Evolutionary conservation across 768 basidiomycete genomes (phyloP).

Genomic region (Pulveroboletus sp.): DNA sequence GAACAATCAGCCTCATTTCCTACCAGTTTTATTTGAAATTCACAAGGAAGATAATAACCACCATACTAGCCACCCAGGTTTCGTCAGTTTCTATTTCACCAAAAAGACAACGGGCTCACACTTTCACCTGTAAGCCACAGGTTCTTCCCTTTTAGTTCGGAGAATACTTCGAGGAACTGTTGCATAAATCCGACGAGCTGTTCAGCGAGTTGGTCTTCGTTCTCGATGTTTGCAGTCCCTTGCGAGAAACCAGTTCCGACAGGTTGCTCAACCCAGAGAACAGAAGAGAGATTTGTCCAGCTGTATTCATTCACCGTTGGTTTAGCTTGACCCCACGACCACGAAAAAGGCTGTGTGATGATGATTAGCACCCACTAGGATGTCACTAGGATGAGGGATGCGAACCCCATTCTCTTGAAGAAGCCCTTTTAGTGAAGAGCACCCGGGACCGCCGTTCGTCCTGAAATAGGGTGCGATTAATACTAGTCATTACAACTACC

Average conservation of each 20-base stretch:
- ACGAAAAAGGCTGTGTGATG: constrained; percentile 55
- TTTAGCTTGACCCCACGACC: constrained; percentile 61
- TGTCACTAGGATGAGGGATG: constrained; percentile 13
- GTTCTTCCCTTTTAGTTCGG: too few species aligned
- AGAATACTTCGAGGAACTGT: too few species aligned
- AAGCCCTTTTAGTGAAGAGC: constrained; percentile 69
- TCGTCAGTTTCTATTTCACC: neutral
- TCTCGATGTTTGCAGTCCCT: constrained; percentile 60
- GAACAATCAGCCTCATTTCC: neutral
- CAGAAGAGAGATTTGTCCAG: constrained; percentile 68
- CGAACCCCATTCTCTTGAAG: constrained; percentile 74
- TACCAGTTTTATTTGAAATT: constrained; percentile 14
- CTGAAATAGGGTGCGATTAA: constrained; percentile 30
- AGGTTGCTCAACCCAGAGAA: constrained; percentile 77
- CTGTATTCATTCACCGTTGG: constrained; percentile 65
- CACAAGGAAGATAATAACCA: constrained; percentile 64
- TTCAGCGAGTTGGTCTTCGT: constrained; percentile 58
- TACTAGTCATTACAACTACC: too few species aligned
- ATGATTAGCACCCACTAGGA: constrained; percentile 14
- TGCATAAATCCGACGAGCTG: too few species aligned
- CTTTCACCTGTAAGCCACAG: too few species aligned
- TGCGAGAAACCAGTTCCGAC: constrained; percentile 79
- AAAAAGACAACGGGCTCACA: constrained; percentile 45
- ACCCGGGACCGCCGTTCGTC: constrained; percentile 82
- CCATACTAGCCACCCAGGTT: constrained; percentile 50